These are phyloP conservation scores for Proliferodiscus dingleyae DNA, from an alignment of 2,329 filamentous ascomycete genomes.

Conservation along the genomic window DNA sequence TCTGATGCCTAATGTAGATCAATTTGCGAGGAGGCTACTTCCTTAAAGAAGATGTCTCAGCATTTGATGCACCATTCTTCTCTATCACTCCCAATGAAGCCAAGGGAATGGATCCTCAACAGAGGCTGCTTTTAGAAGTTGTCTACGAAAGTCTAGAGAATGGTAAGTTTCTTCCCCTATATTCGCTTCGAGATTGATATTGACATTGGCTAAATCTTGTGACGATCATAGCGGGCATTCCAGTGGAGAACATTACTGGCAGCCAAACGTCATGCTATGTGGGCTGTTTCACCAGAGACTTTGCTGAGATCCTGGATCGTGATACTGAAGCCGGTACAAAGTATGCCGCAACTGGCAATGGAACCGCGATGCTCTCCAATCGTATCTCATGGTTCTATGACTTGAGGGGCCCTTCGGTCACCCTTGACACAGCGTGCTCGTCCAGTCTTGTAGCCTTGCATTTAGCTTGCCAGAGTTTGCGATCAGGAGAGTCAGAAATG, in stretches of 20 bases:
- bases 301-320: slow-evolving; percentile 6
- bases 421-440: slow-evolving; percentile 43
- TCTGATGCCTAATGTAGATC: slow-evolving; percentile 15
- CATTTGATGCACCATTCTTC: slow-evolving; percentile 14
- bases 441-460: slow-evolving; percentile 33
- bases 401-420: slow-evolving; percentile 36
- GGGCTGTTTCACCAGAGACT: slow-evolving; percentile 28
- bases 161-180: too few species aligned
- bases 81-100: too few species aligned
- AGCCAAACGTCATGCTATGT: slow-evolving; percentile 38
- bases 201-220: not conserved
- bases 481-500: slow-evolving; percentile 15
- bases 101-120: too few species aligned
- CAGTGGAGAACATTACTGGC: slow-evolving; percentile 3
- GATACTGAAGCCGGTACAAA: slow-evolving; percentile 19
- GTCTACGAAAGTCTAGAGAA: too few species aligned
- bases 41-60: slow-evolving; percentile 9
- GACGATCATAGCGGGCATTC: slow-evolving; percentile 6
- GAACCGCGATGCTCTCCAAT: slow-evolving; percentile 40
- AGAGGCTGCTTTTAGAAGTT: too few species aligned
- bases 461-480: slow-evolving; percentile 4
- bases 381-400: slow-evolving; percentile 37
- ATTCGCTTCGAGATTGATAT: too few species aligned
- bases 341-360: slow-evolving; percentile 31
- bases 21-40: slow-evolving; percentile 32